A percentile compares a stretch with the other conserved stretches of the same genome.
phyloP scores from a whole-genome alignment of 2,329 filamentous ascomycete genomes.

The Aphanocladium album region DNA sequence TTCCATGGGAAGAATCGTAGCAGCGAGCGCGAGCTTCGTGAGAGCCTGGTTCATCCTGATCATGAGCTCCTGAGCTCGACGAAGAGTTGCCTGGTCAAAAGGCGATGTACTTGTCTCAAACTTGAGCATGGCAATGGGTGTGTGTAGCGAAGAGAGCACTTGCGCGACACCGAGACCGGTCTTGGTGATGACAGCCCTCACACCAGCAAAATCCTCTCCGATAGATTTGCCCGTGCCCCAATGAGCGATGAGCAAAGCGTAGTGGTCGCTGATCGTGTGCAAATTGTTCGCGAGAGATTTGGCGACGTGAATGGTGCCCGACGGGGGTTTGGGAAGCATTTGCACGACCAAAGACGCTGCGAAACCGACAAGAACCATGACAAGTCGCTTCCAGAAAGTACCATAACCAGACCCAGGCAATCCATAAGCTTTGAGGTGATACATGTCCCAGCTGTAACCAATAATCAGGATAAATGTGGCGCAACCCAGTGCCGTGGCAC shows the following conservation, averaged over 20 bases:
- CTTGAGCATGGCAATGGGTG: conserved; percentile 23
- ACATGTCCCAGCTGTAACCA: conserved; percentile 42
- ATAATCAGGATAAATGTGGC: conserved; percentile 39
- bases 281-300: conserved; percentile 40
- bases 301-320: conserved; percentile 38
- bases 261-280: conserved; percentile 41
- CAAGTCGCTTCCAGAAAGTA: conserved; percentile 43
- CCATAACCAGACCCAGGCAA: conserved; percentile 41
- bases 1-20: conserved; percentile 31
- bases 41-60: conserved; percentile 31
- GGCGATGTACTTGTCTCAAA: conserved; percentile 27
- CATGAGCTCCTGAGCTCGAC: conserved; percentile 24
- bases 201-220: conserved; percentile 17
- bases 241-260: conserved; percentile 42
- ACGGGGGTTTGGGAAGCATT: conserved; percentile 42
- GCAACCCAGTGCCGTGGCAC: conserved; percentile 27
- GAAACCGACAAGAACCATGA: conserved; percentile 41
- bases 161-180: conserved; percentile 25
- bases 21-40: conserved; percentile 28
- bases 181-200: conserved; percentile 20
- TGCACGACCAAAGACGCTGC: conserved; percentile 39
- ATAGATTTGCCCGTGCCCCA: conserved; percentile 31
- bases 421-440: conserved; percentile 38
- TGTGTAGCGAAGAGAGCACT: conserved; percentile 22
- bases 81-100: conserved; percentile 27